Conservation (phyloP, 2,329 filamentous ascomycete genomes). For the Fusarium sp. region DNA sequence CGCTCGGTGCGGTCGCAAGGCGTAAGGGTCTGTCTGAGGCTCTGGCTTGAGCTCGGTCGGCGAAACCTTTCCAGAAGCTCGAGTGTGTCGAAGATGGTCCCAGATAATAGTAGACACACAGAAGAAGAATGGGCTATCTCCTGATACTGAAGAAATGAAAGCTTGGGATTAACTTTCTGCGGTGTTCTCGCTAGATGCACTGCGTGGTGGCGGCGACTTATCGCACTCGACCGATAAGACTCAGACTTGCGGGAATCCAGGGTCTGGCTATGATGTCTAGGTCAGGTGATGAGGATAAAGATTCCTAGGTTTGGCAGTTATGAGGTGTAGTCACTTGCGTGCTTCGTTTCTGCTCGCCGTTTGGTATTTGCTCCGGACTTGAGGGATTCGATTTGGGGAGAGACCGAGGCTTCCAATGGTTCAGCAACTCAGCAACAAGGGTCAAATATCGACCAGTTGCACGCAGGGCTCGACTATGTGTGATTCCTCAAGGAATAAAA, state of each 20-base stretch:
- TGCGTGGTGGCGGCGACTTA: background rate
- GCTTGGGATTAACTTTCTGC: background rate
- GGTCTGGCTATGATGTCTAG: background rate
- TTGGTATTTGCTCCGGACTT: no score
- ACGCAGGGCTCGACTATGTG: no score
- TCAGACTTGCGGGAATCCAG: rapidly evolving
- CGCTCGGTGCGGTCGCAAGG: no score
- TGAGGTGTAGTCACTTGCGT: no score
- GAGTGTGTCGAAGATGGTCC: background rate
- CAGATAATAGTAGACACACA: background rate
- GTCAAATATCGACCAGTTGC: no score
- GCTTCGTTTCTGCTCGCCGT: no score
- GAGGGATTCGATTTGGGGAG: rapidly evolving
- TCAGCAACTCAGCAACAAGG: no score
- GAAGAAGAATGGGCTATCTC: rapidly evolving
- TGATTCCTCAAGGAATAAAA: background rate
- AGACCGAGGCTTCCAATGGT: no score
- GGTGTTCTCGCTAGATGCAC: rapidly evolving
- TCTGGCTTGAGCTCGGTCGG: background rate
- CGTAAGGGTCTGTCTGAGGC: no score
- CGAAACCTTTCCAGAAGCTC: background rate
- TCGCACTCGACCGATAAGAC: background rate
- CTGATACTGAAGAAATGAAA: rapidly evolving
- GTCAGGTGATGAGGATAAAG: background rate
- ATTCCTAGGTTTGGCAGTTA: no score